Conservation (phyloP, 2,329 filamentous ascomycete genomes). For the Phialophora chinensis region DNA sequence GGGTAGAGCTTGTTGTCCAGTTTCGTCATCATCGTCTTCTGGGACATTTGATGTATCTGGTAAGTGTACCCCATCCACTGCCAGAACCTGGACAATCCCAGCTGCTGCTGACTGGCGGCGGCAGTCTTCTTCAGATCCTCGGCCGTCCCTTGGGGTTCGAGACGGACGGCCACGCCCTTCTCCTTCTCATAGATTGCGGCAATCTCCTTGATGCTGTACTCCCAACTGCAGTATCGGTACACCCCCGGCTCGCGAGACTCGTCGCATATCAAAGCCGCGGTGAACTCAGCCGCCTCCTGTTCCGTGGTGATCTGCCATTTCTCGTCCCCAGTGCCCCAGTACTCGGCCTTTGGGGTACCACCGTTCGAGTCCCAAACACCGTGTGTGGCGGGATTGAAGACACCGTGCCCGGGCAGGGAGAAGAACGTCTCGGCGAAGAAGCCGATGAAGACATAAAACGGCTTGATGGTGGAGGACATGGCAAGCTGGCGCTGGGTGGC, state of each 20-base stretch:
- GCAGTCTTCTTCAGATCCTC: constrained; percentile 4
- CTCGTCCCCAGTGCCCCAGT: constrained; percentile 14
- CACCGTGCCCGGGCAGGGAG: constrained; percentile 9
- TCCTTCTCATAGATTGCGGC: constrained; percentile 11
- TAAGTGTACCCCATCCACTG: constrained; percentile 18
- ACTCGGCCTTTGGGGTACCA: background rate
- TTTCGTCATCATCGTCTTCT: constrained; percentile 7
- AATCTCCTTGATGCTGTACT: constrained; percentile 14
- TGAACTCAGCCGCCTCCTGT: constrained; percentile 15
- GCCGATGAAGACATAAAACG: constrained; percentile 12
- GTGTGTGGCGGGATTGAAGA: constrained; percentile 15
- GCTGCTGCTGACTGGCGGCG: constrained; percentile 4
- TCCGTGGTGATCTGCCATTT: constrained; percentile 20
- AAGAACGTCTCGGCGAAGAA: constrained; percentile 14
- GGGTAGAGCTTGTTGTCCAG: constrained; percentile 9
- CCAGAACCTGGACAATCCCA: constrained; percentile 13
- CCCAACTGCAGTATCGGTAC: constrained; percentile 18
- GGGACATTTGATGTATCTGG: constrained; percentile 12
- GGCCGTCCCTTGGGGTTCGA: background rate
- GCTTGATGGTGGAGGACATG: constrained; percentile 12
- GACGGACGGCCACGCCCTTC: background rate
- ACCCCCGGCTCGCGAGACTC: background rate
- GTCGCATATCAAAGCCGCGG: constrained; percentile 6
- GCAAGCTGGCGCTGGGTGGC: constrained; percentile 12
- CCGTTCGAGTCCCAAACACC: constrained; percentile 5